Evolutionary conservation across 169 alveolate species (phyloP), one percentile per base, ranked within the genome.

Genomic region (Plasmodium blacklocki): DNA sequence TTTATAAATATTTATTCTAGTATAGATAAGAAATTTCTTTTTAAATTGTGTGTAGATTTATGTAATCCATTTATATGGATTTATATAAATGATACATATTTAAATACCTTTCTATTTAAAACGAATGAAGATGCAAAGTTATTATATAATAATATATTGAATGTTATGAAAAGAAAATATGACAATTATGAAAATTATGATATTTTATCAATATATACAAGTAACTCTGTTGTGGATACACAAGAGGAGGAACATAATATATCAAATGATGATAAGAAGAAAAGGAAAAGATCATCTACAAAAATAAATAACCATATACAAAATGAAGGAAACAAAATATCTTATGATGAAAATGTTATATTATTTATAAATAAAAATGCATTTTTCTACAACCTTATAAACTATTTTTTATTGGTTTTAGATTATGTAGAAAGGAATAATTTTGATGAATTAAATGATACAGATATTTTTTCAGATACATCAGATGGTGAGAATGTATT

Each of bases 1-100:
- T 83, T 83, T 83, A 83, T 83, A 67, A 83, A 83, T 70, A 54
- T 83, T 54, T 83, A 83, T 83, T 50, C 91, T 11, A 68, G 91
- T 45, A 83, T 83, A 54, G 91, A 83, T 63, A 83, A 83, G n/a
- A 83, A 83, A 43, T 83, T 68, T 68, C 80, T 83, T 11, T 83
- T 83, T 49, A 83, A 68, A 43, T 68, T 83, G 50, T 83, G 91
- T 18, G 39, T 83, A 45, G 91, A 83, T 19, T 49, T 83, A 63
- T 83, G 91, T 29, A 83, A 83, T 62, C 91, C 91, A n/a, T 52
- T 39, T 47, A 83, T 83, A 39, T 83, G 91, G 91, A 83, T 49
- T 6, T 47, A 49, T 45, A 47, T 83, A 29, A 26, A 83, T 83
- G 68, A 83, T 15, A 60, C 50, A 56, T 83, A 83, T 45, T 83